Base-by-base conservation (phyloP, 164 flowering plant species). In the Euptelea pleiosperma region DNA sequence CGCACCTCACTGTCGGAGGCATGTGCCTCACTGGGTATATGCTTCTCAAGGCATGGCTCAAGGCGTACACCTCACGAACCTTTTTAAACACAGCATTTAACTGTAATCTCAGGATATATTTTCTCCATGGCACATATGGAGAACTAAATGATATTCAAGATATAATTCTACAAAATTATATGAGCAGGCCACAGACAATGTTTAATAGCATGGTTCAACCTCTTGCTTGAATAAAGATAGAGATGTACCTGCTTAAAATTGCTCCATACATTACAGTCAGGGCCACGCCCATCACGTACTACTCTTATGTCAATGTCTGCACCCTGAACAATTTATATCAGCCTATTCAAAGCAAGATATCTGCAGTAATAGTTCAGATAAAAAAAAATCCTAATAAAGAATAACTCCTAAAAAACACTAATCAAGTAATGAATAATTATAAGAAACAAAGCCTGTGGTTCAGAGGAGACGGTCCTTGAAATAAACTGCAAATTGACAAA, bases 251-350 rank as follows among this genome's bases (percentile, higher is more conserved):
- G 99, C 74, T 86, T 79, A 61, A 93, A 93, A 66, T 93, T 93
- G 82, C 99, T 93, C 99, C 99, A 93, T 39, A 93, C 85, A 73
- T 93, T 88, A 68, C 97, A 85, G 57, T 93, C 84, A 33, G 97
- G 97, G 8, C 99, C 99, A 60, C 92, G 94, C 1, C 99, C 99
- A 82, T 92, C 97, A 65, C 98, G 93, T 26, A 92, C 94, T 34
- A 89, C 98, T 64, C 97, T 81, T 55, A 93, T 90, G 67, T 93
- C 99, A 78, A 93, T 93, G 52, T 93, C 99, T 63, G 97, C 94
- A 71, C 99, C 99, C 99, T 93, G 86, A 81, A 70, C 25, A 55
- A 52, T 63, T 51, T 31, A 62, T 14, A 69, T 46, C 58, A 74
- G 61, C 52, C 57, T 18, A 59, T 9, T 49, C 21, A 60, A 54